phyloP scores from a whole-genome alignment of 2,329 filamentous ascomycete genomes.

The Alternaria panax region DNA sequence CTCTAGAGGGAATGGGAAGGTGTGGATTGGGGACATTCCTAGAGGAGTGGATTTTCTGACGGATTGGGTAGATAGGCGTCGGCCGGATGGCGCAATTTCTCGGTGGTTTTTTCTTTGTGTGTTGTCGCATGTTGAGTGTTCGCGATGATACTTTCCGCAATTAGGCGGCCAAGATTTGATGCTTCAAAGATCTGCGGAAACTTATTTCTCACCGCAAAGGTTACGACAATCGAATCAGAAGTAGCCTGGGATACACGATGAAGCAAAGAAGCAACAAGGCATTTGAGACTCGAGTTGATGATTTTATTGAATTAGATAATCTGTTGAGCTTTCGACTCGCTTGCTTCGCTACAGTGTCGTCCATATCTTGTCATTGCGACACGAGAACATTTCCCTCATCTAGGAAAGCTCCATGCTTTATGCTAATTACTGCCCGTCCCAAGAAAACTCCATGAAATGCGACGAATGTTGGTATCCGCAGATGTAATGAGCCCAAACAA shows the following conservation, averaged over 20 bases:
- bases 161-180: background rate
- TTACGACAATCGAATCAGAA: background rate
- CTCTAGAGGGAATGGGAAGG: background rate
- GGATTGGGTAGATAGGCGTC: background rate
- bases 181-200: background rate
- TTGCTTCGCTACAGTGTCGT: constrained; percentile 5
- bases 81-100: background rate
- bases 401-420: constrained; percentile 3
- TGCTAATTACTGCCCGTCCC: background rate
- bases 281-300: background rate
- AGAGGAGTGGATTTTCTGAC: background rate
- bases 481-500: constrained; percentile 4
- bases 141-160: background rate
- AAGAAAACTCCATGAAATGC: constrained; percentile 13
- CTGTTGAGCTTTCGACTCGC: constrained; percentile 1
- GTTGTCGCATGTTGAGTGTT: background rate
- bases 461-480: constrained; percentile 12
- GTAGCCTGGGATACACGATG: background rate
- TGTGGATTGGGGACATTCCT: background rate
- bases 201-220: background rate
- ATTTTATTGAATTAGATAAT: constrained; percentile 7
- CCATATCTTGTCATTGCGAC: constrained; percentile 1
- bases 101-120: background rate
- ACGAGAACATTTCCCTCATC: constrained; percentile 4
- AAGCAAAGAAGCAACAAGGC: background rate